A percentile compares a stretch with the other conserved stretches of the same genome.
Evolutionary conservation across 805 yeast genomes (phyloP).

Genomic region (Starmerella gropengiesseri): DNA sequence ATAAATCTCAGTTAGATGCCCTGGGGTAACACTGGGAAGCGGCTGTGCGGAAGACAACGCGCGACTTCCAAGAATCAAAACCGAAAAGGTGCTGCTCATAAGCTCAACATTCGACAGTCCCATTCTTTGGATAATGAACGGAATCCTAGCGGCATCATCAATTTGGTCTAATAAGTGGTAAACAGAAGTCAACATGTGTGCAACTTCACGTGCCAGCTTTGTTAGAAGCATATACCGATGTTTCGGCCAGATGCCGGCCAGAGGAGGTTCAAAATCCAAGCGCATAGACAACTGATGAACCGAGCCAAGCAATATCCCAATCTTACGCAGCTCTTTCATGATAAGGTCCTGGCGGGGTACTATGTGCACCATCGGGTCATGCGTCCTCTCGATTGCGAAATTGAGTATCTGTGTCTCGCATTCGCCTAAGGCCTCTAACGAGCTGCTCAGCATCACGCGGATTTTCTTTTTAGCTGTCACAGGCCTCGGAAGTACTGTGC

Average conservation of each 20-base stretch:
- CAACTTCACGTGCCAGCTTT: slow-evolving; percentile 22
- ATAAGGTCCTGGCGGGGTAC: slow-evolving; percentile 20
- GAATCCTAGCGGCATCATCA: slow-evolving; percentile 20
- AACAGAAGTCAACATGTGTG: slow-evolving; percentile 20
- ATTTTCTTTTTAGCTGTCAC: slow-evolving; percentile 26
- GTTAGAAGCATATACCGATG: slow-evolving; percentile 24
- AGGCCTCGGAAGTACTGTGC: slow-evolving; percentile 27
- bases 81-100: slow-evolving; percentile 25
- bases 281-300: slow-evolving; percentile 4
- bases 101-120: slow-evolving; percentile 27
- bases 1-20: slow-evolving; percentile 18
- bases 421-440: slow-evolving; percentile 22
- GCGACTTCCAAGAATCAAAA: slow-evolving; percentile 24
- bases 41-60: slow-evolving; percentile 25
- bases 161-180: slow-evolving; percentile 22
- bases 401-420: slow-evolving; percentile 25
- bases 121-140: slow-evolving; percentile 16
- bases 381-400: slow-evolving; percentile 24
- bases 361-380: slow-evolving; percentile 21
- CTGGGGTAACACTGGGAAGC: slow-evolving; percentile 28
- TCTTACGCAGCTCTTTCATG: slow-evolving; percentile 11
- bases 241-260: slow-evolving; percentile 29
- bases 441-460: slow-evolving; percentile 21
- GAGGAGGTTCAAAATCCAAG: slow-evolving; percentile 27
- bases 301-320: slow-evolving; percentile 13